Conservation (phyloP, 352 stramenopile genomes). For the Pythium folliculosum region DNA sequence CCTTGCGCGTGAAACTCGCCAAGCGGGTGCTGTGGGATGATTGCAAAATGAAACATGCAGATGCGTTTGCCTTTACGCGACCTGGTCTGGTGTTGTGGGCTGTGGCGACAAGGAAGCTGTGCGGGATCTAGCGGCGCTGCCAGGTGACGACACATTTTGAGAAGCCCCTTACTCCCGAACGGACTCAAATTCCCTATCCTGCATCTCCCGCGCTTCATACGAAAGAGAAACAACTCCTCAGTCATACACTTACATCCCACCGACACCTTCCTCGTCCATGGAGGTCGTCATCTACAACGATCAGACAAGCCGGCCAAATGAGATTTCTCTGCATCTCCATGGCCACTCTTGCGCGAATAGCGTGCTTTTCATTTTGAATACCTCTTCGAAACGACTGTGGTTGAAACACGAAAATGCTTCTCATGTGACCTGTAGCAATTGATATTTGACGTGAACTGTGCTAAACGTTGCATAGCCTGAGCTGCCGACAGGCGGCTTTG, state of each 20-base stretch:
- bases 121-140: not conserved
- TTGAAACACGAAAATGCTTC: too few species aligned
- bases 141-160: not conserved
- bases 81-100: constrained; percentile 10
- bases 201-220: constrained; percentile 2
- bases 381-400: not conserved
- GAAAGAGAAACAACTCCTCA: constrained; percentile 3
- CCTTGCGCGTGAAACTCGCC: constrained; percentile 11
- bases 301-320: not conserved
- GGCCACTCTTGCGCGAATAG: too few species aligned
- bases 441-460: not conserved
- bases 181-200: not conserved
- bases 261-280: not conserved
- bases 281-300: not conserved
- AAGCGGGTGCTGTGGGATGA: constrained; percentile 23
- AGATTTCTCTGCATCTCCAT: not conserved
- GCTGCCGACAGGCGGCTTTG: too few species aligned
- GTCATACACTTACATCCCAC: constrained; percentile 5
- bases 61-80: constrained; percentile 24
- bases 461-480: too few species aligned
- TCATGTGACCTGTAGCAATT: not conserved
- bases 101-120: too few species aligned
- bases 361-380: too few species aligned
- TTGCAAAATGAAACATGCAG: constrained; percentile 27
- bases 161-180: too few species aligned